Evolutionary conservation across 148 eudicot genomes (phyloP).

Genomic region (Fagopyrum esculentum): DNA sequence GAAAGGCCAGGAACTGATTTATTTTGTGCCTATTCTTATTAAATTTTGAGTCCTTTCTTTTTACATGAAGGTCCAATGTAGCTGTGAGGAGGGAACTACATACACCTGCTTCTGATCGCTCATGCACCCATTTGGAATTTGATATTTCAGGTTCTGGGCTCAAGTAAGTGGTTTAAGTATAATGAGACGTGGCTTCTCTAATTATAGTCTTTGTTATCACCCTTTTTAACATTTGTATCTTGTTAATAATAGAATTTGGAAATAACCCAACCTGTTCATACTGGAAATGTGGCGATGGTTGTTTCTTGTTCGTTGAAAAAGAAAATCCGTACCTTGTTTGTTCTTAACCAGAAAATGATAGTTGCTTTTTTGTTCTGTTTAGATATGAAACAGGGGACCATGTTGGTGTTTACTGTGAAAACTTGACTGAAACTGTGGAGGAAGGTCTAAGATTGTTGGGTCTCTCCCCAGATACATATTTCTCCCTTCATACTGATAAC

Average conservation of each 20-base stretch:
- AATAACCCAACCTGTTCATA: neutral
- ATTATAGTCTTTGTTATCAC: neutral
- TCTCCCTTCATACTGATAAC: slow-evolving; percentile 77
- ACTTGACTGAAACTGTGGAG: slow-evolving; percentile 61
- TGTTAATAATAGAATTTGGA: neutral
- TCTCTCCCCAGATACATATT: slow-evolving; percentile 53
- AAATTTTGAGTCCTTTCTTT: slow-evolving; percentile 12
- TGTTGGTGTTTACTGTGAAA: slow-evolving; percentile 93
- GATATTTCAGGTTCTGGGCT: slow-evolving; percentile 79
- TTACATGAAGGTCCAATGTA: slow-evolving; percentile 52
- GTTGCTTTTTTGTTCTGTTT: slow-evolving; percentile 1
- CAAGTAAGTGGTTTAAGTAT: slow-evolving; percentile 35
- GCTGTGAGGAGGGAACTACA: slow-evolving; percentile 91
- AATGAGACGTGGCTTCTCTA: neutral
- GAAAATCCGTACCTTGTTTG: neutral
- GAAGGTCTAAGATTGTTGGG: slow-evolving; percentile 70
- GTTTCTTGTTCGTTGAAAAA: neutral
- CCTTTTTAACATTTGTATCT: neutral
- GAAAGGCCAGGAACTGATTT: neutral
- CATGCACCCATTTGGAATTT: slow-evolving; percentile 93
- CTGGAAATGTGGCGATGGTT: neutral
- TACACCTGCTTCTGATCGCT: slow-evolving; percentile 80
- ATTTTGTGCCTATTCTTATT: neutral
- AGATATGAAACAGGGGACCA: slow-evolving; percentile 99
- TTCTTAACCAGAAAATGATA: neutral